These are phyloP conservation scores for Avena insularis DNA, from an alignment of 176 grass and related monocot species.

Conservation along the genomic window DNA sequence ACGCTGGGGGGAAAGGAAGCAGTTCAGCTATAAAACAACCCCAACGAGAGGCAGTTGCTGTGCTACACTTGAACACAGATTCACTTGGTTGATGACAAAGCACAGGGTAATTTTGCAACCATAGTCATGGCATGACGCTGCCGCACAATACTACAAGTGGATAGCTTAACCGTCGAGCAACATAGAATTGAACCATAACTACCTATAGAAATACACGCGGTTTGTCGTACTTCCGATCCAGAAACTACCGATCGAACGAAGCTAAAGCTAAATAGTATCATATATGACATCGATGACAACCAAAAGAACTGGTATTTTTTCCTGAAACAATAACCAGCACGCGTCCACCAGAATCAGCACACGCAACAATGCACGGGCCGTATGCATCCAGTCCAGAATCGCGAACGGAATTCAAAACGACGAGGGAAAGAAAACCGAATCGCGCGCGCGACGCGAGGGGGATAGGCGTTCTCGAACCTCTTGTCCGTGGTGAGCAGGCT, in stretches of 20 bases:
- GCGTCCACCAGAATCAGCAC: not conserved
- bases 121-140: not conserved
- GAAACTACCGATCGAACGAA: conserved; percentile 14
- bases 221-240: not conserved
- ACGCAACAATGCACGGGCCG: conserved; percentile 26
- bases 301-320: not conserved
- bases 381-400: not conserved
- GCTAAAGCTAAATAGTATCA: not conserved
- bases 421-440: not conserved
- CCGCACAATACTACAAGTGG: not conserved
- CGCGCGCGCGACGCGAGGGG: not conserved
- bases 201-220: not conserved
- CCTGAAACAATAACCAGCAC: not conserved
- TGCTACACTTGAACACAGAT: not conserved
- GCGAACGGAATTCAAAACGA: not conserved
- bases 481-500: conserved; percentile 53
- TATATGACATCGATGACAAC: not conserved
- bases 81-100: not conserved
- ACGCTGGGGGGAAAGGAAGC: not conserved
- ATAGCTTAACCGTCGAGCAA: not conserved
- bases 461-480: conserved; percentile 47
- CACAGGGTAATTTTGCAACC: not conserved
- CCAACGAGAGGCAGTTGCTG: not conserved
- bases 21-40: not conserved
- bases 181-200: not conserved